Conservation (phyloP, 257 asterid species). For the Solanum neorickii region DNA sequence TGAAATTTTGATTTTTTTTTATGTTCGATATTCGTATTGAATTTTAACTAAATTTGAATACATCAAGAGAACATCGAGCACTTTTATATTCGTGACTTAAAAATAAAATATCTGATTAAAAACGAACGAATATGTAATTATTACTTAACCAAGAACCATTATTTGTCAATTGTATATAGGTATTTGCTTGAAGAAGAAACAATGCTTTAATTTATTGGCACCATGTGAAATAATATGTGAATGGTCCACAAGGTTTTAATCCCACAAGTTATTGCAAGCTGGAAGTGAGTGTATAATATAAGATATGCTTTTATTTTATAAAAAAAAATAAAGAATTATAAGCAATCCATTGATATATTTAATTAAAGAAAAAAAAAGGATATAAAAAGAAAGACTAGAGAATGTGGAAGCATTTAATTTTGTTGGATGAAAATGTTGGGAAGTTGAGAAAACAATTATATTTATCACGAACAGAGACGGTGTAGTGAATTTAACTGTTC, state of each 20-base stretch:
- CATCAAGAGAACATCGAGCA: too few relatives aligned
- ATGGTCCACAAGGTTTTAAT: background rate
- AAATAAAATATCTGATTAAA: fast-evolving
- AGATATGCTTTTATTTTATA: background rate
- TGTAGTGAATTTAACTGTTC: too few relatives aligned
- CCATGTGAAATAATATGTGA: background rate
- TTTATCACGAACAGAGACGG: background rate
- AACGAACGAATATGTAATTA: background rate
- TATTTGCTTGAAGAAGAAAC: background rate
- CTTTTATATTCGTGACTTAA: background rate
- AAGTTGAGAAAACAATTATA: background rate
- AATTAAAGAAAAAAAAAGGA: background rate
- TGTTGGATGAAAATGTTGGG: background rate
- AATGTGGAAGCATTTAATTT: background rate
- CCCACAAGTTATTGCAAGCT: background rate
- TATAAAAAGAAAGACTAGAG: background rate
- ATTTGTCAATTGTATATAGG: background rate
- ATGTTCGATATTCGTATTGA: background rate
- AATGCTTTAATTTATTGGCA: background rate
- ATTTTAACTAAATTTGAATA: background rate
- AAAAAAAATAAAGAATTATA: background rate
- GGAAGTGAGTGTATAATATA: background rate
- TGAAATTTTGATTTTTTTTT: too few relatives aligned
- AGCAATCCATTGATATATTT: background rate
- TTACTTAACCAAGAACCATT: background rate